Conservation (phyloP, 768 basidiomycete species). For the Antrodiella citrinella region DNA sequence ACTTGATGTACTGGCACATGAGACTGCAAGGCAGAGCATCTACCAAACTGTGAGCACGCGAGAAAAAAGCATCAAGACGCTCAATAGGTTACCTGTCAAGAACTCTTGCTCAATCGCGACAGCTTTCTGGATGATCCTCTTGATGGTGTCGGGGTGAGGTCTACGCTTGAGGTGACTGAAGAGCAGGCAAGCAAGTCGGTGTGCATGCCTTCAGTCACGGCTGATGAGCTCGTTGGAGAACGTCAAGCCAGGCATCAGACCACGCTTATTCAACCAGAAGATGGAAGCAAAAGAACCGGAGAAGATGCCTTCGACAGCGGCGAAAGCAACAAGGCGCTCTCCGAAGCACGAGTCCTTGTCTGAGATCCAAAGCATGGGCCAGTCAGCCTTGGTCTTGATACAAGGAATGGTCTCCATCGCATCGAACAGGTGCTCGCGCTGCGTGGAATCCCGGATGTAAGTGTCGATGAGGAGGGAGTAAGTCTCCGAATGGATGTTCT, state of each 20-base stretch:
- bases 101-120: conserved; percentile 86
- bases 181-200: conserved; percentile 93
- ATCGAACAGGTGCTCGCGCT: conserved; percentile 82
- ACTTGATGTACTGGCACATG: conserved; percentile 91
- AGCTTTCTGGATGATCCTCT: conserved; percentile 70
- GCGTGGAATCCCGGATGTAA: conserved; percentile 74
- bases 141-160: conserved; percentile 75
- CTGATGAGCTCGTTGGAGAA: conserved; percentile 97
- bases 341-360: conserved; percentile 76
- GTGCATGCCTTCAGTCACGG: conserved; percentile 92
- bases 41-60: conserved; percentile 19
- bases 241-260: conserved; percentile 90
- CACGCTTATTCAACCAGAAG: conserved; percentile 96
- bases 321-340: conserved; percentile 87
- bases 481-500: conserved; percentile 94
- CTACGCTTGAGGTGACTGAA: conserved; percentile 77
- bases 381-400: conserved; percentile 87
- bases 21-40: conserved; percentile 79
- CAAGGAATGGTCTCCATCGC: conserved; percentile 92
- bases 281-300: conserved; percentile 90
- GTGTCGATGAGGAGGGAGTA: conserved; percentile 94
- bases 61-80: not conserved
- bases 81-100: conserved; percentile 69
- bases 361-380: conserved; percentile 89
- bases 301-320: conserved; percentile 93